Conservation (phyloP, 495 filamentous ascomycete species). For the Trichoderma erinaceum region DNA sequence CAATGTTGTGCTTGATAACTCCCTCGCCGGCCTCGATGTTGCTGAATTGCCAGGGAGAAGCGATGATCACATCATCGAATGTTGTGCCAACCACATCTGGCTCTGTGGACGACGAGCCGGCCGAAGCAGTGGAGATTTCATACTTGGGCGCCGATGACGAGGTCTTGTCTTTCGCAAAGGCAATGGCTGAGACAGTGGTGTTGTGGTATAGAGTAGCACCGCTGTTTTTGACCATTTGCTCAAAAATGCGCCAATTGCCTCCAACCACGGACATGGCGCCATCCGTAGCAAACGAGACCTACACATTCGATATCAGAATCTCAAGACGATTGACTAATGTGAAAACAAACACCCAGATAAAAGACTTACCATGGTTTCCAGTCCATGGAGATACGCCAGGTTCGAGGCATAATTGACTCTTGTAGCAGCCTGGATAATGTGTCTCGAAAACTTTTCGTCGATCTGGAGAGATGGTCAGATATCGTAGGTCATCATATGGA, state of each 20-base stretch:
- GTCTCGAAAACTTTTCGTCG: constrained; percentile 58
- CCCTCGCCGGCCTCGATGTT: constrained; percentile 26
- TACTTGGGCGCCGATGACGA: constrained; percentile 35
- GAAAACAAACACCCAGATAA: neutral
- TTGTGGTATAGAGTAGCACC: constrained; percentile 58
- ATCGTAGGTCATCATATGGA: neutral
- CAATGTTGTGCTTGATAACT: constrained; percentile 46
- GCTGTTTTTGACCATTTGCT: constrained; percentile 63
- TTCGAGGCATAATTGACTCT: constrained; percentile 96
- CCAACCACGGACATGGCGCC: constrained; percentile 73
- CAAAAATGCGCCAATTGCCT: constrained; percentile 95
- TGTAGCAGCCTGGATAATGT: constrained; percentile 88
- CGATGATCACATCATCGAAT: constrained; percentile 77
- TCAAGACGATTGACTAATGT: constrained; percentile 13
- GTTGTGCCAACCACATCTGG: constrained; percentile 22
- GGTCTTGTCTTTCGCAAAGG: constrained; percentile 32
- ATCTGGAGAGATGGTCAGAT: constrained; percentile 38
- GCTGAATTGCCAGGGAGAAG: constrained; percentile 64
- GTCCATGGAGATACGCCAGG: constrained; percentile 71
- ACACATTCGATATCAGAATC: neutral
- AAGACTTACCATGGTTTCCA: constrained; percentile 81
- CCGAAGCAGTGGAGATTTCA: constrained; percentile 30
- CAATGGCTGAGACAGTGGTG: constrained; percentile 58
- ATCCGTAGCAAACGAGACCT: constrained; percentile 70
- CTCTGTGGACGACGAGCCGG: neutral